Conservation (phyloP, 169 alveolate genomes). For the Besnoitia besnoiti region DNA sequence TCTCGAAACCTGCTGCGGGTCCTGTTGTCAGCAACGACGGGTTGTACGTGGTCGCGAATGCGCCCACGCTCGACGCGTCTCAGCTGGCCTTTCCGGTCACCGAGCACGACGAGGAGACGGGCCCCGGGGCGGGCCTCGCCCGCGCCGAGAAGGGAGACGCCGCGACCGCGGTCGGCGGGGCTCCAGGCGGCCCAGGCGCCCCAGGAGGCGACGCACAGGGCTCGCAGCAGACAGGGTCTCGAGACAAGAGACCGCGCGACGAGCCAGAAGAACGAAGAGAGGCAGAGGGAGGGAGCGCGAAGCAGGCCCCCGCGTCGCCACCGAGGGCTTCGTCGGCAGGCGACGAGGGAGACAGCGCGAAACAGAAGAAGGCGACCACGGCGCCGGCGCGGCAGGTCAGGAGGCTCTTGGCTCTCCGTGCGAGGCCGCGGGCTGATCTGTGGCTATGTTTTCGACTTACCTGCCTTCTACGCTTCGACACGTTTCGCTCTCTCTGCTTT, state of each 20-base stretch:
- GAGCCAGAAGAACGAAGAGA: neutral
- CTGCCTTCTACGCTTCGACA: neutral
- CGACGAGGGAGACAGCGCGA: neutral
- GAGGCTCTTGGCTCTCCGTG: too few relatives aligned
- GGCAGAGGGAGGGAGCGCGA: neutral
- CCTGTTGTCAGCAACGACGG: slow-evolving; percentile 23
- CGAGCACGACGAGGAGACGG: slow-evolving; percentile 65
- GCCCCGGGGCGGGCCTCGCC: slow-evolving; percentile 62
- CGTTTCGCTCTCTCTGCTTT: neutral
- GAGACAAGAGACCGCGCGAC: neutral
- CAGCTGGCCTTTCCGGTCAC: slow-evolving; percentile 74
- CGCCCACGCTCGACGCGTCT: slow-evolving; percentile 74
- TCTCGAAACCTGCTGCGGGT: neutral
- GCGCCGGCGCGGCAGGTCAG: neutral
- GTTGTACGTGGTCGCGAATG: slow-evolving; percentile 69
- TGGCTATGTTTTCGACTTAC: too few relatives aligned
- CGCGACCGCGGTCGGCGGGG: neutral
- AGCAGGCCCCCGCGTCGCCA: neutral
- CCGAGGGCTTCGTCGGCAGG: neutral
- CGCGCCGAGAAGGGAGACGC: slow-evolving; percentile 32
- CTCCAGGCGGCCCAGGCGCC: neutral
- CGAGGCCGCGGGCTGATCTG: too few relatives aligned
- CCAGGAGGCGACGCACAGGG: neutral
- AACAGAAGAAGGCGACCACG: neutral
- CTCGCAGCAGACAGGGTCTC: too few relatives aligned